phyloP scores from a whole-genome alignment of 164 flowering plant genomes.

The Umbilicus rupestris region DNA sequence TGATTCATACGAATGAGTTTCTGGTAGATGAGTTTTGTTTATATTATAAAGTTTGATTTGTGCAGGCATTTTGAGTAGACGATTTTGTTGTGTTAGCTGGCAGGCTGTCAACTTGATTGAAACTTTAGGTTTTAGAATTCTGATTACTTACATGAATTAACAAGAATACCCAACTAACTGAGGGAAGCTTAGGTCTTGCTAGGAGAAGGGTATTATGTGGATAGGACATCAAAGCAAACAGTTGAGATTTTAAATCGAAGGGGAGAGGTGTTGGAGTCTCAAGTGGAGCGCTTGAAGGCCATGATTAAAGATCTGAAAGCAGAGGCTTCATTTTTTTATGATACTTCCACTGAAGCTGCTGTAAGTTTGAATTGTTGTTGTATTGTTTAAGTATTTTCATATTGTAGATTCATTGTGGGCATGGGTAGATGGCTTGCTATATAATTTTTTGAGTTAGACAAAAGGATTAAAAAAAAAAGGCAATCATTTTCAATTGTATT shows the following conservation, averaged over 20 bases:
- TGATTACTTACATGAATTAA: neutral
- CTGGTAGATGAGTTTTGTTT: slow-evolving; percentile 26
- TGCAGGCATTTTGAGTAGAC: neutral
- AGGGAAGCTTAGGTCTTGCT: slow-evolving; percentile 48
- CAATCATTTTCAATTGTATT: neutral
- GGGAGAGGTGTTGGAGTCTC: slow-evolving; percentile 58
- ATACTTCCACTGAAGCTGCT: slow-evolving; percentile 69
- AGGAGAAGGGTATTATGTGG: slow-evolving; percentile 84
- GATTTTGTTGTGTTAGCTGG: no score
- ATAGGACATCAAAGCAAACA: slow-evolving; percentile 78
- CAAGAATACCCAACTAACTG: neutral
- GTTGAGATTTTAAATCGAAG: slow-evolving; percentile 71
- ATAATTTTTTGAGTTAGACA: no score
- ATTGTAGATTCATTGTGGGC: neutral
- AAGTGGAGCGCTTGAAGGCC: slow-evolving; percentile 55
- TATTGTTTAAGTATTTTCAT: neutral
- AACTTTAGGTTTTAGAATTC: neutral
- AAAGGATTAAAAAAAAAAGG: neutral
- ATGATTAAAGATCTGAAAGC: slow-evolving; percentile 52
- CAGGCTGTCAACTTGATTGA: no score
- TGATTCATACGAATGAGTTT: slow-evolving; percentile 85
- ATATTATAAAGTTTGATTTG: neutral
- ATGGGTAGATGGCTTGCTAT: no score
- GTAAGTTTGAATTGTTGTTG: slow-evolving; percentile 26
- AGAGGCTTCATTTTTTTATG: slow-evolving; percentile 69